phyloP scores from a whole-genome alignment of 176 grass and related monocot species.

The Carex kokanica region DNA sequence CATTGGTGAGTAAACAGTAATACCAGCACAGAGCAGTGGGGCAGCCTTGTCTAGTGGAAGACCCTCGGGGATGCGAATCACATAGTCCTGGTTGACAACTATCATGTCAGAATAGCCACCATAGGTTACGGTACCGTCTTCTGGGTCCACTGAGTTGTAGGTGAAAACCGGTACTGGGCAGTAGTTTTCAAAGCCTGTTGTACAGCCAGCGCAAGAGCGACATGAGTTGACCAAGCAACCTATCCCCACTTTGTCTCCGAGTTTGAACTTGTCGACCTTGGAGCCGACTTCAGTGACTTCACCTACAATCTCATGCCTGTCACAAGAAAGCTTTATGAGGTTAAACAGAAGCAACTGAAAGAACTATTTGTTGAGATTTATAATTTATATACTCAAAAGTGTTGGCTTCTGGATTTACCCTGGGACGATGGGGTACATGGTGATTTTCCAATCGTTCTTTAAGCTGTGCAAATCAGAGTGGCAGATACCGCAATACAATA shows the following conservation, averaged over 20 bases:
- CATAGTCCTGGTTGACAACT: constrained; percentile 53
- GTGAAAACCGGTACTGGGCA: constrained; percentile 29
- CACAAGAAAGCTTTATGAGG: background rate
- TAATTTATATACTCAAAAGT: background rate
- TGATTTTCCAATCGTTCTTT: constrained; percentile 61
- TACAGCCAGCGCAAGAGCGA: constrained; percentile 44
- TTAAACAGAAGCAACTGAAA: background rate
- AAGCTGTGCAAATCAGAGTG: constrained; percentile 76
- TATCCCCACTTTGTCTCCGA: constrained; percentile 60
- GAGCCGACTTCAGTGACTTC: constrained; percentile 50
- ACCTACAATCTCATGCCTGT: constrained; percentile 74
- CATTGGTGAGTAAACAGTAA: constrained; percentile 69
- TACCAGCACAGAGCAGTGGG: constrained; percentile 62
- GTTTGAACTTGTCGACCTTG: constrained; percentile 46
- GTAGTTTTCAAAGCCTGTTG: constrained; percentile 48
- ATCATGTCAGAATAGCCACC: constrained; percentile 58
- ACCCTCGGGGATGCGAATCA: constrained; percentile 46
- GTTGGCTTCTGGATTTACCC: constrained; percentile 32
- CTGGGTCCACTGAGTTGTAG: constrained; percentile 49
- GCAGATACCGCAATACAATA: constrained; percentile 71
- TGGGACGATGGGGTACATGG: constrained; percentile 52
- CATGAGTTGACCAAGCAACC: constrained; percentile 68
- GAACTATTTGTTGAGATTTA: background rate
- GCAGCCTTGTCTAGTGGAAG: constrained; percentile 58
- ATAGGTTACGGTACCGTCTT: constrained; percentile 44